Conservation (phyloP, 495 filamentous ascomycete species). For the Xylaria cubensis region DNA sequence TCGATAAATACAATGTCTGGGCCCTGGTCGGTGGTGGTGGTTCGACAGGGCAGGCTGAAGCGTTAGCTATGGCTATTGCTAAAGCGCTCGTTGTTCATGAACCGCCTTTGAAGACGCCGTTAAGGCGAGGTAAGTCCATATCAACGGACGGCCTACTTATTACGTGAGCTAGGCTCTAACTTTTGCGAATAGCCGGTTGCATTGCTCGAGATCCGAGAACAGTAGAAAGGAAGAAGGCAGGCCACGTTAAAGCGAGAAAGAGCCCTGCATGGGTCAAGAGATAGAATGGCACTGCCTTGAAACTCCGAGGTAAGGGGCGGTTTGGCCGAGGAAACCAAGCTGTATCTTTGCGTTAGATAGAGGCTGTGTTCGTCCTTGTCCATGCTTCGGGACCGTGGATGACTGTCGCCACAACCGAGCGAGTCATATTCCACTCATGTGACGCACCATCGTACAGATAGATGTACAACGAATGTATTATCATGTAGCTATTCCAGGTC, state of each 20-base stretch:
- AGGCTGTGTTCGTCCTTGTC: constrained; percentile 14
- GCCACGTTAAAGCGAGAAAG: constrained; percentile 94
- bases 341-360: constrained; percentile 4
- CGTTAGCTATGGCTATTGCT: constrained; percentile 88
- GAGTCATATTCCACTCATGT: constrained; percentile 26
- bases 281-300: constrained; percentile 44
- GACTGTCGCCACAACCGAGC: constrained; percentile 19
- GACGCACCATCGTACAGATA: constrained; percentile 24
- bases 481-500: constrained; percentile 36
- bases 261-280: constrained; percentile 98
- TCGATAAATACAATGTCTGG: constrained; percentile 98
- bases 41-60: constrained; percentile 93
- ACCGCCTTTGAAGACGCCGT: constrained; percentile 82
- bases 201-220: constrained; percentile 89
- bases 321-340: background rate
- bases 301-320: background rate
- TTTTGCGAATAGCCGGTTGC: constrained; percentile 72
- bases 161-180: constrained; percentile 3
- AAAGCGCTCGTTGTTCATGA: constrained; percentile 90
- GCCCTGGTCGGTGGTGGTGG: constrained; percentile 83
- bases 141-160: background rate
- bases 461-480: constrained; percentile 41
- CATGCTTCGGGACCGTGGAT: constrained; percentile 15
- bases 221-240: constrained; percentile 98
- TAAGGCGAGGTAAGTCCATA: constrained; percentile 80